Percentiles rank a stretch among this genome's conserved stretches.
These are phyloP conservation scores for Furculomyces boomerangus DNA, from an alignment of 371 early-diverging fungal species.

Conservation along the genomic window DNA sequence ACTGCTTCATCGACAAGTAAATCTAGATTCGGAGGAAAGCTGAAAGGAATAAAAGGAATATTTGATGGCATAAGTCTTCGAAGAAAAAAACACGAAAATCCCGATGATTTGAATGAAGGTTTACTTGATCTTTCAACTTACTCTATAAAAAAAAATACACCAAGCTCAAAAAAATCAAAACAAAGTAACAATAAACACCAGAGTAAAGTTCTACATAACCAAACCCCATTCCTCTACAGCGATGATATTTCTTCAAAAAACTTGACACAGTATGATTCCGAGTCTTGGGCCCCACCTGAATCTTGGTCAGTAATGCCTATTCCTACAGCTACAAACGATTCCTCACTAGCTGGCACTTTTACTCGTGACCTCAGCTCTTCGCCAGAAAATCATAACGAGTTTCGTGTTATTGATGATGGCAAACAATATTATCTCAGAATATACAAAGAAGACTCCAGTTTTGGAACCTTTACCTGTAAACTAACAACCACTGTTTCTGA, in stretches of 20 bases:
- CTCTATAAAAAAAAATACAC: not conserved
- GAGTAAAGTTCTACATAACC: not conserved
- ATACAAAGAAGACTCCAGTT: slow-evolving; percentile 44
- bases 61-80: too few species aligned
- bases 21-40: too few species aligned
- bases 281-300: slow-evolving; percentile 43
- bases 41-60: too few species aligned
- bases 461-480: slow-evolving; percentile 48
- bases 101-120: not conserved
- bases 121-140: not conserved
- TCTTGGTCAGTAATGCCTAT: slow-evolving; percentile 44
- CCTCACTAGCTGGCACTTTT: slow-evolving; percentile 4
- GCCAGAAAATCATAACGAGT: slow-evolving; percentile 19
- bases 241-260: slow-evolving; percentile 3
- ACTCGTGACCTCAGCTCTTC: slow-evolving; percentile 4
- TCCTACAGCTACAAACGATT: slow-evolving; percentile 6
- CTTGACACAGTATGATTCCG: slow-evolving; percentile 17
- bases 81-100: not conserved
- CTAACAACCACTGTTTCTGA: slow-evolving; percentile 47
- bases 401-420: slow-evolving; percentile 22
- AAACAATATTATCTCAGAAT: slow-evolving; percentile 24
- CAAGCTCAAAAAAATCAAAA: not conserved
- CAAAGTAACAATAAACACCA: not conserved
- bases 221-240: not conserved
- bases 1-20: too few species aligned